A percentile compares a stretch with the other conserved stretches of the same genome.
phyloP scores from a whole-genome alignment of 1,284 basidiomycete genomes.

The Cryptococcus sp. region DNA sequence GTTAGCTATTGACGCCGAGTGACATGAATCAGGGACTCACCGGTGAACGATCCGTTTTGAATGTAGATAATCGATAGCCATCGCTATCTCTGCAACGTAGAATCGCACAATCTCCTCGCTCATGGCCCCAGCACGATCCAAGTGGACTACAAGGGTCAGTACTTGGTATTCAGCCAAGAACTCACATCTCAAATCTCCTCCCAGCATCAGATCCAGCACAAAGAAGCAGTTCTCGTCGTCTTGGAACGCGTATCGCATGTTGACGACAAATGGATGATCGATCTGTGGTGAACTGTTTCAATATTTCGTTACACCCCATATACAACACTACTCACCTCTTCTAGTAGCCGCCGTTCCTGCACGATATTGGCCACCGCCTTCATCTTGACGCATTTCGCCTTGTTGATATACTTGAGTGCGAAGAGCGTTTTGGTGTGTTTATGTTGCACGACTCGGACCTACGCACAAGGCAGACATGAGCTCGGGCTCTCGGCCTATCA shows the following conservation, averaged over 20 bases:
- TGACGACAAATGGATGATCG: conserved; percentile 91
- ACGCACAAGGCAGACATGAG: conserved; percentile 3
- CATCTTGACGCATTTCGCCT: conserved; percentile 96
- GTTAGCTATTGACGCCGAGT: neutral
- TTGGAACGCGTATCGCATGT: conserved; percentile 94
- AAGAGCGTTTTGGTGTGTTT: conserved; percentile 94
- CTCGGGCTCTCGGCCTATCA: neutral
- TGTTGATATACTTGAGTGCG: conserved; percentile 99
- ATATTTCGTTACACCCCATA: neutral
- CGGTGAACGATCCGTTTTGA: conserved; percentile 89
- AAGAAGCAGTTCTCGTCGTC: conserved; percentile 99
- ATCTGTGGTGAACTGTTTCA: conserved; percentile 60
- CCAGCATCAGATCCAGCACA: conserved; percentile 93
- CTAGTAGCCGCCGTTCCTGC: conserved; percentile 85
- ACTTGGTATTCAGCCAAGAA: conserved; percentile 17
- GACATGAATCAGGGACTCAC: conserved; percentile 56
- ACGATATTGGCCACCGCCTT: conserved; percentile 96
- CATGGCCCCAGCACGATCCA: conserved; percentile 76
- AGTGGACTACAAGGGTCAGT: conserved; percentile 66
- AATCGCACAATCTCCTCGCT: conserved; percentile 82
- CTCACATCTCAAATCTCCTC: conserved; percentile 89
- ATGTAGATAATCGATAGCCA: conserved; percentile 86
- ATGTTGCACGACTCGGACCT: conserved; percentile 98
- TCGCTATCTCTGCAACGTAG: conserved; percentile 85
- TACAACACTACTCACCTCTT: conserved; percentile 67